Conservation (phyloP, 495 filamentous ascomycete species). For the Platismatia glauca region DNA sequence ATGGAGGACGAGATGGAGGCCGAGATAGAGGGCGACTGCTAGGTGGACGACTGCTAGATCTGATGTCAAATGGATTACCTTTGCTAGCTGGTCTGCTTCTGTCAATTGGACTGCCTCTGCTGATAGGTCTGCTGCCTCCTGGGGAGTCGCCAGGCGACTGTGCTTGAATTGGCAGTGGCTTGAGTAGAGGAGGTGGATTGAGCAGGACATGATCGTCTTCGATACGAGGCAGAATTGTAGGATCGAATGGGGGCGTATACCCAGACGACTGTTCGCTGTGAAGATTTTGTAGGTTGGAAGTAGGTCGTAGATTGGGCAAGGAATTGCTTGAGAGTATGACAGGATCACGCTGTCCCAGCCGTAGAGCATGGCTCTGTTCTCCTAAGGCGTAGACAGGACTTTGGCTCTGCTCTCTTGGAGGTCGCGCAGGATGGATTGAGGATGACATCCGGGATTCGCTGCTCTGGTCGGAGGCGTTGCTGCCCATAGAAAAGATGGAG, state of each 20-base stretch:
- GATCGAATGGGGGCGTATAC: constrained; percentile 6
- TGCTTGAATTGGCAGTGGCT: constrained; percentile 2
- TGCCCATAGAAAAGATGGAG: constrained; percentile 21
- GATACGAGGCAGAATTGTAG: constrained; percentile 12
- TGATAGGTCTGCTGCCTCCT: constrained; percentile 12
- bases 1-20: constrained; percentile 31
- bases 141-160: constrained; percentile 8
- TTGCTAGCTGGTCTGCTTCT: constrained; percentile 31
- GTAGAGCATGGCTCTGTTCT: neutral
- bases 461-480: constrained; percentile 20
- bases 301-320: constrained; percentile 11
- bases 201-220: constrained; percentile 9
- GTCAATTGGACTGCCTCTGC: constrained; percentile 29
- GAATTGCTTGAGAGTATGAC: neutral
- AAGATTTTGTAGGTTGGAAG: neutral
- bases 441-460: constrained; percentile 12
- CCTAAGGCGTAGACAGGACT: neutral
- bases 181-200: constrained; percentile 11
- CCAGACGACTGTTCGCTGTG: constrained; percentile 7
- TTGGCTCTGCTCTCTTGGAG: constrained; percentile 11
- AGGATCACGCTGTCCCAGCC: neutral
- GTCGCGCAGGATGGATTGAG: constrained; percentile 7
- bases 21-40: constrained; percentile 1
- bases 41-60: constrained; percentile 25
- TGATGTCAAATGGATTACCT: constrained; percentile 34